phyloP scores from a whole-genome alignment of 768 basidiomycete species.

The Kwoniella dendrophila region DNA sequence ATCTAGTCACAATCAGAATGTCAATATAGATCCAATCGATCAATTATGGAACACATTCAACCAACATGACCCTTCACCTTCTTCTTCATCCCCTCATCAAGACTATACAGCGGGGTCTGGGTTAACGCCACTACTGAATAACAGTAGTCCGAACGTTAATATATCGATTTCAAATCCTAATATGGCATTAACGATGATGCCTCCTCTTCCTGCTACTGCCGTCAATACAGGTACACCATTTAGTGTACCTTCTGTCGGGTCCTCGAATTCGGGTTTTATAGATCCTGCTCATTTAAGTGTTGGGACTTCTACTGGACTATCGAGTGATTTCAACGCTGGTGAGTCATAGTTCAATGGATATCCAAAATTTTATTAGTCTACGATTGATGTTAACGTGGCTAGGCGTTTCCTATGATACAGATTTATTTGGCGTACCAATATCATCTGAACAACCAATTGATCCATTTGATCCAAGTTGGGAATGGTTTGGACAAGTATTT shows the following conservation, averaged over 20 bases:
- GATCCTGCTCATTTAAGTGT: conserved; percentile 24
- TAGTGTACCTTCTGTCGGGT: conserved; percentile 18
- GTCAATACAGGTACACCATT: conserved; percentile 20
- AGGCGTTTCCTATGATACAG: not conserved
- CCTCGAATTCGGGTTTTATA: conserved; percentile 29
- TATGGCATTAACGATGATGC: conserved; percentile 22
- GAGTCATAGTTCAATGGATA: not conserved
- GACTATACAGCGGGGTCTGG: not conserved
- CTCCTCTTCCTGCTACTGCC: conserved; percentile 6
- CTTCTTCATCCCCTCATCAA: not conserved
- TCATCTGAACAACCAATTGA: conserved; percentile 15
- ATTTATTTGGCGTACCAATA: conserved; percentile 1
- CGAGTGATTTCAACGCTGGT: conserved; percentile 6
- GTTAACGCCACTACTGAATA: not conserved
- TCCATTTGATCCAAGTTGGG: conserved; percentile 34
- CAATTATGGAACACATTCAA: conserved; percentile 10
- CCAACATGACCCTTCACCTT: not conserved
- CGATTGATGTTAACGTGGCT: not conserved
- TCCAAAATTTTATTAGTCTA: not conserved
- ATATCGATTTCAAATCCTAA: conserved; percentile 12
- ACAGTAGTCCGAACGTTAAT: conserved; percentile 1
- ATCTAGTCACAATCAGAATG: conserved; percentile 3
- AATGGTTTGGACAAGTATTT: conserved; percentile 41
- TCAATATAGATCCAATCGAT: not conserved
- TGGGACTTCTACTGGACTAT: conserved; percentile 14